phyloP scores from a whole-genome alignment of 257 asterid genomes.

The Paulownia fortunei region DNA sequence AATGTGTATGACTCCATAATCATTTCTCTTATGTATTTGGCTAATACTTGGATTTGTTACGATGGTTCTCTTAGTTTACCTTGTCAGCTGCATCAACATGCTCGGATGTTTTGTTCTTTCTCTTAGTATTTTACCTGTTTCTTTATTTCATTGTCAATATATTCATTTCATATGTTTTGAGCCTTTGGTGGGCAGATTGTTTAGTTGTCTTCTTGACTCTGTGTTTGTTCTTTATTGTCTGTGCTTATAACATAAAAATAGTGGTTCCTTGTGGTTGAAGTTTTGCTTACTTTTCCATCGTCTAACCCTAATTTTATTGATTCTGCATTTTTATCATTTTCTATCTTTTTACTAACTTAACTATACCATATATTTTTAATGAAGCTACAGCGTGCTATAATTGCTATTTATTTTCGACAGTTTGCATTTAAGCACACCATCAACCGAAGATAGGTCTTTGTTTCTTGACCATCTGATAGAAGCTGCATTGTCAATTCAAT shows the following conservation, averaged over 20 bases:
- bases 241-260: not conserved
- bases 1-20: slow-evolving; percentile 50
- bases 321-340: too few relatives aligned
- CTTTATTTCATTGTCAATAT: not conserved
- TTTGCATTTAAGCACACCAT: slow-evolving; percentile 59
- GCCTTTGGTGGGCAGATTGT: not conserved
- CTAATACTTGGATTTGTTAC: not conserved
- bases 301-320: too few relatives aligned
- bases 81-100: not conserved
- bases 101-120: not conserved
- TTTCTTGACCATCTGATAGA: slow-evolving; percentile 78
- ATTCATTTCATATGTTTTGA: not conserved
- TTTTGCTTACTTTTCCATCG: too few relatives aligned
- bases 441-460: slow-evolving; percentile 73
- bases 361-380: too few relatives aligned
- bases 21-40: not conserved
- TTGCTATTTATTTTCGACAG: slow-evolving; percentile 50
- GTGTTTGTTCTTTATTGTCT: not conserved
- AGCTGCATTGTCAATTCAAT: slow-evolving; percentile 83
- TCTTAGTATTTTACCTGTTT: too few relatives aligned
- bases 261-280: too few relatives aligned
- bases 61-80: slow-evolving; percentile 1
- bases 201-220: not conserved
- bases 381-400: slow-evolving; percentile 26
- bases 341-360: too few relatives aligned